phyloP scores from a whole-genome alignment of 129 eudicot species.

The Solidago caesia region DNA sequence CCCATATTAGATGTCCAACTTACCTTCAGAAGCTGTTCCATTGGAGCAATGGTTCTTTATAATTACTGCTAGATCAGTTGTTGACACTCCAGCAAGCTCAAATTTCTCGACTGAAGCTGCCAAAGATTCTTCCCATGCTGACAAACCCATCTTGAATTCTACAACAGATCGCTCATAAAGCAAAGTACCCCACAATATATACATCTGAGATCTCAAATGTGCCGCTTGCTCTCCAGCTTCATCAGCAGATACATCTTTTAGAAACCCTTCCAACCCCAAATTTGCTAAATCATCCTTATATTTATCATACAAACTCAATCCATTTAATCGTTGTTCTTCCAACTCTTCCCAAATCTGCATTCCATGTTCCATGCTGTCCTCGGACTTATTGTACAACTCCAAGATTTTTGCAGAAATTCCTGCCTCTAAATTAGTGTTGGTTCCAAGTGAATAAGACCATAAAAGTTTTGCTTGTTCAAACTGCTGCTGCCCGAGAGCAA shows the following conservation, averaged over 20 bases:
- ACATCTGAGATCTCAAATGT: conserved; percentile 72
- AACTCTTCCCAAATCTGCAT: conserved; percentile 97
- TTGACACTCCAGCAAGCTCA: conserved; percentile 86
- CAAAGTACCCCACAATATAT: conserved; percentile 91
- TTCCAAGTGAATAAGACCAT: conserved; percentile 57
- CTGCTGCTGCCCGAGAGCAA: conserved; percentile 57
- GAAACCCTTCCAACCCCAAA: conserved; percentile 67
- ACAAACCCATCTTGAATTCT: conserved; percentile 76
- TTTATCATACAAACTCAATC: conserved; percentile 61
- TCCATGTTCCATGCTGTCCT: conserved; percentile 92
- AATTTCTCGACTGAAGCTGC: conserved; percentile 94
- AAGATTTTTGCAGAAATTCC: conserved; percentile 50
- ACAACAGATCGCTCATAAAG: conserved; percentile 91
- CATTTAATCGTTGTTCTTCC: conserved; percentile 83
- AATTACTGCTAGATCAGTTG: conserved; percentile 81
- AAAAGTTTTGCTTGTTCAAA: conserved; percentile 88
- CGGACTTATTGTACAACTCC: conserved; percentile 84
- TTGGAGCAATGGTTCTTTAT: conserved; percentile 92
- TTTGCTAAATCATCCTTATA: conserved; percentile 54
- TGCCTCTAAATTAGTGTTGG: conserved; percentile 44
- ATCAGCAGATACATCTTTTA: conserved; percentile 60
- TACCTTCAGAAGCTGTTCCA: conserved; percentile 75
- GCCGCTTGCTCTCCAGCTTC: conserved; percentile 70
- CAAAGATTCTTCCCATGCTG: conserved; percentile 93
- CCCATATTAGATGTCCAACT: neutral